These are phyloP conservation scores for Trichoderma gracile DNA, from an alignment of 2,329 filamentous ascomycete species.

Conservation along the genomic window DNA sequence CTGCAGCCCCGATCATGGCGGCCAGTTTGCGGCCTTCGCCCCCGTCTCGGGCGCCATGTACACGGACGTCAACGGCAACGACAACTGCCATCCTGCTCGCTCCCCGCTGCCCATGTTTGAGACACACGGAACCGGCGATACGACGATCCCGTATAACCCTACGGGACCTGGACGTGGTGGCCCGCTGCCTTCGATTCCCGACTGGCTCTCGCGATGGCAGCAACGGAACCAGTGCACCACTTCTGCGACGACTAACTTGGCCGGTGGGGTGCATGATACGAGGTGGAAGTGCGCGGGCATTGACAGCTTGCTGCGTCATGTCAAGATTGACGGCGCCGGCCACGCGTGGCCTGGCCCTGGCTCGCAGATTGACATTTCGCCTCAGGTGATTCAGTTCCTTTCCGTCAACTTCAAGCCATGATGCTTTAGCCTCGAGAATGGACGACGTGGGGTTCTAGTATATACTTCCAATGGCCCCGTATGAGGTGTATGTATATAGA, in stretches of 20 bases:
- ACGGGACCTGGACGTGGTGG: conserved; percentile 45
- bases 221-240: conserved; percentile 30
- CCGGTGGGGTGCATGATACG: conserved; percentile 26
- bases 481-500: background rate
- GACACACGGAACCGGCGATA: conserved; percentile 52
- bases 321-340: conserved; percentile 28
- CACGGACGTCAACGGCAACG: conserved; percentile 35
- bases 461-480: background rate
- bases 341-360: conserved; percentile 28
- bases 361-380: conserved; percentile 8
- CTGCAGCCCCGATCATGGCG: conserved; percentile 41
- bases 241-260: conserved; percentile 12
- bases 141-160: conserved; percentile 45
- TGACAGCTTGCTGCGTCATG: conserved; percentile 28
- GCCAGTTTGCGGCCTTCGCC: conserved; percentile 46
- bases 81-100: conserved; percentile 39
- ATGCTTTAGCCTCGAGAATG: background rate
- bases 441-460: background rate
- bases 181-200: conserved; percentile 46
- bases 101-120: conserved; percentile 51
- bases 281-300: conserved; percentile 27
- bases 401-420: conserved; percentile 6
- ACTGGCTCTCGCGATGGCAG: conserved; percentile 45
- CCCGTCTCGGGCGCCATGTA: conserved; percentile 47
- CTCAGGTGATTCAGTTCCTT: background rate